Evolutionary conservation across 2,329 filamentous ascomycete species (phyloP), one percentile per base, ranked within the genome.

Genomic region (Thielaviopsis musarum): DNA sequence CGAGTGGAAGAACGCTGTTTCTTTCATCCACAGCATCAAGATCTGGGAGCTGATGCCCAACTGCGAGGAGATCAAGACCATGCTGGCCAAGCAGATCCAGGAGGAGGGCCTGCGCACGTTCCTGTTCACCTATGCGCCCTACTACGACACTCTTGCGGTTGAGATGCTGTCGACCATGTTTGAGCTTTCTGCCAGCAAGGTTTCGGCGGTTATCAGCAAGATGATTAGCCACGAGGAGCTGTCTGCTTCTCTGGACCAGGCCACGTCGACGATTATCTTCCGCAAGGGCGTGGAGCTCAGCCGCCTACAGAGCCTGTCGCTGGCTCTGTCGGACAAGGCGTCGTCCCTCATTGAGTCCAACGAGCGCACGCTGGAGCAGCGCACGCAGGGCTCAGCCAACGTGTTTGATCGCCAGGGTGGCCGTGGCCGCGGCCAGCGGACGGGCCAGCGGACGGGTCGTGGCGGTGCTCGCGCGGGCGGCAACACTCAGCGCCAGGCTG

Each of bases 151-250:
- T 22, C 83, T 98, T 62, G 85, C 90, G 62, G 80, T 96, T 66
- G 78, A 82, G 65, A 94, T 91, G 24, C 80, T 98, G 62, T 85
- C 89, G 63, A 78, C 77, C 65, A 98, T 98, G 93, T 98, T 98
- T 72, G 93, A 98, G 74, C 84, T 98, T 24, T 81, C 91, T 60
- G 77, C 85, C 66, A 82, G 85, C 75, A 97, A 97, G 80, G 91
- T 96, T 57, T 79, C 87, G n/a, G 90, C 93, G 41, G 84, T 98
- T 59, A 84, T 98, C 68, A 95, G 89, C 80, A 95, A 95, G 78
- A 98, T 98, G 93, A 97, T 98, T 72, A 95, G 90, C 68, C 93
- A 98, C 77, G 93, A 98, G 74, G 93, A 98, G 74, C 84, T 98
- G 56, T 88, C 88, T 10, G 93, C 93, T 52, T 94, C 93, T 45